Percentiles rank a stretch among this genome's conserved stretches.
These are phyloP conservation scores for Zelopaecilomyces penicillatus DNA, from an alignment of 2,329 filamentous ascomycete genomes.

Conservation along the genomic window DNA sequence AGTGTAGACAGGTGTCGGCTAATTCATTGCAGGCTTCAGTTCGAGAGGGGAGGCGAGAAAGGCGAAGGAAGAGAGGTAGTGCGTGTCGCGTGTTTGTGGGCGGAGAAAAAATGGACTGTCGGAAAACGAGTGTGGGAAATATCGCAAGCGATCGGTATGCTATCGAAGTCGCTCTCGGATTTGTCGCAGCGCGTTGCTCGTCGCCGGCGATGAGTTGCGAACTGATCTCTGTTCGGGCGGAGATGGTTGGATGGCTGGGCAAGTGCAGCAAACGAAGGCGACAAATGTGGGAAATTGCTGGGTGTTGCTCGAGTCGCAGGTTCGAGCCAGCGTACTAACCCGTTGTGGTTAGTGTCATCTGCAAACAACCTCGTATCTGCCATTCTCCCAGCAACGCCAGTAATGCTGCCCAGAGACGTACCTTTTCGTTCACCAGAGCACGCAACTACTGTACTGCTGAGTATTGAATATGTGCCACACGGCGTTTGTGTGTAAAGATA, in stretches of 20 bases:
- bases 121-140: slow-evolving; percentile 8
- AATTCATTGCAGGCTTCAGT: slow-evolving; percentile 17
- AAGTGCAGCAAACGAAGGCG: background rate
- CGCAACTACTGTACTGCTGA: too few relatives aligned
- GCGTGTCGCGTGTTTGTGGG: background rate
- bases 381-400: too few relatives aligned
- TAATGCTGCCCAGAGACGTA: too few relatives aligned
- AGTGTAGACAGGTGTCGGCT: slow-evolving; percentile 14
- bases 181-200: slow-evolving; percentile 1
- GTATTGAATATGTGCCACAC: too few relatives aligned
- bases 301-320: slow-evolving; percentile 21
- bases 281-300: slow-evolving; percentile 30
- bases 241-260: slow-evolving; percentile 5
- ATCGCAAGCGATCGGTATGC: background rate
- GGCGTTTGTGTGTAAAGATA: too few relatives aligned
- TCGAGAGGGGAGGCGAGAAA: slow-evolving; percentile 7
- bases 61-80: background rate
- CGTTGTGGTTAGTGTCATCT: slow-evolving; percentile 6
- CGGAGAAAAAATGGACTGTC: background rate
- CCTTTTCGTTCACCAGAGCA: too few relatives aligned
- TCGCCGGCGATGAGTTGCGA: slow-evolving; percentile 10
- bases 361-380: too few relatives aligned
- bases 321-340: slow-evolving; percentile 14
- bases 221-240: slow-evolving; percentile 3
- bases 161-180: background rate